Evolutionary conservation across 2,329 filamentous ascomycete species (phyloP), one percentile per base, ranked within the genome.

Genomic region (Hypoxylon sp.): DNA sequence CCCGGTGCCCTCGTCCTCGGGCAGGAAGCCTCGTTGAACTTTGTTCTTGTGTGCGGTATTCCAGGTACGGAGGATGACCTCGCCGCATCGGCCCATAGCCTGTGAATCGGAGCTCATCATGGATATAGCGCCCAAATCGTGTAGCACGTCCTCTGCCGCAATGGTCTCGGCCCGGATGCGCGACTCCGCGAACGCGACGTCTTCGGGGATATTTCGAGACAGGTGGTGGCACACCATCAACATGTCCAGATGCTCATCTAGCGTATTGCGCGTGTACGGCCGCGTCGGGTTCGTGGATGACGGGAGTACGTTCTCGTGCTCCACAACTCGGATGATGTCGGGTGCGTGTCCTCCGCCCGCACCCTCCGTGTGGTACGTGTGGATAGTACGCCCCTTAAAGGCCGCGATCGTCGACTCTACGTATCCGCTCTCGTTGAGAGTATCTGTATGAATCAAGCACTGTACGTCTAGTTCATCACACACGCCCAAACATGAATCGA

Each of bases 81-180:
- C 95, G 70, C 95, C 95, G 77, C 93, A 97, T 55, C 95, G 91
- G 62, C 95, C 95, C 95, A 98, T 98, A 74, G 95, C 95, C 81
- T 98, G 95, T 0, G 92, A 95, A 81, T 98, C 95, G 0, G n/a
- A n/a, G n/a, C 91, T 94, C 93, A 98, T 97, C 94, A 98, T 98
- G 79, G 91, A 94, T 80, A 98, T 98, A 70, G 95, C 95, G 62
- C 95, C 95, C 1, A 97, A 85, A 75, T 98, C 95, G 78, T 98
- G 95, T 17, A 98, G 88, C 0, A 98, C 94, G 78, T 98, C 95
- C 83, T 98, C 95, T 23, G 95, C 95, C 0, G 94, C 95, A 76
- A 98, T 98, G 36, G 95, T 98, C 82, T 98, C 94, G 71, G 93
- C 93, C 64, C 95, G 92, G 80, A 98, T 98, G 41, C 95, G 93